A percentile compares a stretch with the other conserved stretches of the same genome.
Conservation (phyloP, 2,329 filamentous ascomycete genomes). For the Cadophora sp. region DNA sequence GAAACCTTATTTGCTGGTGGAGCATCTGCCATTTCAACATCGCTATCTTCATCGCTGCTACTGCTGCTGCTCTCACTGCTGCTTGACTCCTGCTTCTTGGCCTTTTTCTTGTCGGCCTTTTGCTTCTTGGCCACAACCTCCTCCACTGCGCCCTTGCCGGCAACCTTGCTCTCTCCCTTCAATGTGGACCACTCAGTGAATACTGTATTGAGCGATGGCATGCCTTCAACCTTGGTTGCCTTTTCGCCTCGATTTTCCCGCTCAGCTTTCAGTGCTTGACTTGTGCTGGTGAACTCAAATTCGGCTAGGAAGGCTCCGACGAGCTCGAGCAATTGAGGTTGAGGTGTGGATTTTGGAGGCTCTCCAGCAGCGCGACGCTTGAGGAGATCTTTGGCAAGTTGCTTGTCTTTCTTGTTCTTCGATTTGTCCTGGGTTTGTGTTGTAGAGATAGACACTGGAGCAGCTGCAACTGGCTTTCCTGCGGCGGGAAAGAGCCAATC, state of each 20-base stretch:
- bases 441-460: slow-evolving; percentile 20
- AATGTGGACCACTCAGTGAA: slow-evolving; percentile 50
- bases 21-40: slow-evolving; percentile 47
- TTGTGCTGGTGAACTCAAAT: slow-evolving; percentile 68
- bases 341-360: slow-evolving; percentile 49
- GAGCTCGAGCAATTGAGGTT: slow-evolving; percentile 69
- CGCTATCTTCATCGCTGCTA: slow-evolving; percentile 38
- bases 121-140: slow-evolving; percentile 29
- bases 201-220: slow-evolving; percentile 46
- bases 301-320: slow-evolving; percentile 71
- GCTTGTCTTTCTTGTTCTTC: slow-evolving; percentile 42
- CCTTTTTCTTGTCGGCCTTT: slow-evolving; percentile 40
- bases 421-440: slow-evolving; percentile 29
- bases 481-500: slow-evolving; percentile 44
- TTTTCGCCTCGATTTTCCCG: slow-evolving; percentile 50
- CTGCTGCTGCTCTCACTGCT: slow-evolving; percentile 47
- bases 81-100: slow-evolving; percentile 45
- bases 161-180: slow-evolving; percentile 32
- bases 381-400: slow-evolving; percentile 42
- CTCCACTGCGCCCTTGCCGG: slow-evolving; percentile 22
- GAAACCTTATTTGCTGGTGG: slow-evolving; percentile 43
- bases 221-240: slow-evolving; percentile 54
- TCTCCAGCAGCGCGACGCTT: slow-evolving; percentile 38
- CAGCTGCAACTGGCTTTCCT: slow-evolving; percentile 28
- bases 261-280: slow-evolving; percentile 68